phyloP scores from a whole-genome alignment of 73 alveolate genomes.

The Tetrahymena borealis region DNA sequence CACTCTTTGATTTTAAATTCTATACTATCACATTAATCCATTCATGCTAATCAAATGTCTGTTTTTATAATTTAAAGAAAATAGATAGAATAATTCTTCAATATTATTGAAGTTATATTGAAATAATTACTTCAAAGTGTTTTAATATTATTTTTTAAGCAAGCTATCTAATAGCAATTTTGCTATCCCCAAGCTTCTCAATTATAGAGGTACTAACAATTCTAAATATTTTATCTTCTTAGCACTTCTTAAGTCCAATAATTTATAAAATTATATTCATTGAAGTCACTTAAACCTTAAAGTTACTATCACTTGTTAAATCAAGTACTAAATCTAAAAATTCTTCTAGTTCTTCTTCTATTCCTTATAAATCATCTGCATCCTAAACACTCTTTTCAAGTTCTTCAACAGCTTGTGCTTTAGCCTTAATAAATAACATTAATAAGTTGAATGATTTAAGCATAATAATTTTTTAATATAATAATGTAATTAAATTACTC shows the following conservation, averaged over 20 bases:
- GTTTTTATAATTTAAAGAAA: neutral
- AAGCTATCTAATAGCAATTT: neutral
- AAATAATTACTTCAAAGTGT: neutral
- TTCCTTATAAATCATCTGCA: neutral
- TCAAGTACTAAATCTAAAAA: neutral
- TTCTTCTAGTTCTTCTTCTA: neutral
- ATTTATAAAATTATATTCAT: neutral
- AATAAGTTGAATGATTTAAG: neutral
- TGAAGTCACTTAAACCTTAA: neutral
- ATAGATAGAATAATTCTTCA: neutral
- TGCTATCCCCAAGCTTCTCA: neutral
- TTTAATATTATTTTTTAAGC: neutral
- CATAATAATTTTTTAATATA: neutral
- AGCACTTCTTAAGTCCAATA: neutral
- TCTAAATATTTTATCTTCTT: neutral
- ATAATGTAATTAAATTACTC: neutral
- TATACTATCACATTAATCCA: neutral
- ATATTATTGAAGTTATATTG: neutral
- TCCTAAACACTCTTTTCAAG: neutral
- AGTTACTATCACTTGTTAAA: neutral
- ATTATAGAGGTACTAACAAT: neutral
- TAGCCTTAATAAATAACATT: neutral
- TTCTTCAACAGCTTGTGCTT: neutral
- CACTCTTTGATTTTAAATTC: neutral
- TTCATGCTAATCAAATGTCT: neutral